These are phyloP conservation scores for Platismatia glauca DNA, from an alignment of 495 filamentous ascomycete genomes.

Conservation along the genomic window DNA sequence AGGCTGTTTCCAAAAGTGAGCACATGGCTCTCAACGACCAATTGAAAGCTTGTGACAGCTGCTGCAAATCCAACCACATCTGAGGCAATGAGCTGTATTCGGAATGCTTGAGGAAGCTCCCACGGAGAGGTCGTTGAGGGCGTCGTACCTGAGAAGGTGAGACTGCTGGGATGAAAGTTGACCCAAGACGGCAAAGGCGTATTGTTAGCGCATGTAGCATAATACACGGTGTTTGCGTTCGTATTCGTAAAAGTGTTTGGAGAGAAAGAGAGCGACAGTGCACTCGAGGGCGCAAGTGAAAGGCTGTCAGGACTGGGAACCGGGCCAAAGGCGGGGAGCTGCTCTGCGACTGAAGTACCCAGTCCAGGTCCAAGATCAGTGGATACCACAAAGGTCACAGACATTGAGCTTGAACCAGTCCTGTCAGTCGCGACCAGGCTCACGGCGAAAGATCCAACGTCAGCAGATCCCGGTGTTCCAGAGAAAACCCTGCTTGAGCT, in stretches of 20 bases:
- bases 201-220: constrained; percentile 66
- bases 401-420: constrained; percentile 46
- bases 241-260: constrained; percentile 42
- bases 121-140: constrained; percentile 53
- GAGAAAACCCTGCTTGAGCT: constrained; percentile 50
- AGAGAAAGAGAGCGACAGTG: constrained; percentile 41
- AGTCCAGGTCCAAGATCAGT: constrained; percentile 42
- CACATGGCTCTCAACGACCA: constrained; percentile 61
- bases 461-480: constrained; percentile 47
- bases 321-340: constrained; percentile 38
- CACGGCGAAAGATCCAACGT: constrained; percentile 44
- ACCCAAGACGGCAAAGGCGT: constrained; percentile 85
- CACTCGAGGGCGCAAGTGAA: constrained; percentile 36
- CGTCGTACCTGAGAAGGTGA: constrained; percentile 68
- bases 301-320: constrained; percentile 40
- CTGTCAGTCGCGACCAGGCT: constrained; percentile 52
- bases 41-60: constrained; percentile 53
- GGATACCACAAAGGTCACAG: constrained; percentile 56
- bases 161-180: constrained; percentile 51
- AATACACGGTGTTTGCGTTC: constrained; percentile 50
- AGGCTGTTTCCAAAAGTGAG: constrained; percentile 50
- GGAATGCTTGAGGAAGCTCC: constrained; percentile 61
- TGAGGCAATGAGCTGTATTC: constrained; percentile 66
- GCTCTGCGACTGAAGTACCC: constrained; percentile 38
- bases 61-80: constrained; percentile 71